Evolutionary conservation across 2,329 filamentous ascomycete species (phyloP), one percentile per base, ranked within the genome.

Genomic region (Calonectria pauciramosa): DNA sequence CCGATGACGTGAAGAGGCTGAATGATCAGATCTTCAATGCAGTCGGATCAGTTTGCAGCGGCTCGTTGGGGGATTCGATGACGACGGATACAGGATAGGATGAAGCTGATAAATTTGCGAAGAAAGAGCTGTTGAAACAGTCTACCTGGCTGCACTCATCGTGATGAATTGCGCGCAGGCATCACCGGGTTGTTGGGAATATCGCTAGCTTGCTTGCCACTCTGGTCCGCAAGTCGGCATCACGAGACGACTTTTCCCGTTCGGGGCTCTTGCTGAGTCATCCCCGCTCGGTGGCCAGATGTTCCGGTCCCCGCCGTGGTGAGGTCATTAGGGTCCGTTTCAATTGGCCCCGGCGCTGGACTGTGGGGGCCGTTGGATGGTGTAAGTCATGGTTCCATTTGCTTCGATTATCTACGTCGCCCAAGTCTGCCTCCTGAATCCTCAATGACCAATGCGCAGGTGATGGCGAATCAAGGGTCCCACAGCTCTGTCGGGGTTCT

Each of bases 181-280:
- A 78, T 76, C 77, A 76, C 75, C 73, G 68, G 72, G 60, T 69
- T 75, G 72, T 76, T 68, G 67, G 72, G 70, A 68, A 70, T 80
- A 70, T 76, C 68, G 78, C 75, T 73, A 75, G 75, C 80, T 80
- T 81, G 76, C 80, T 82, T 81, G 80, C 80, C 80, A 81, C 80
- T 76, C 68, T 76, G 71, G 70, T 81, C 78, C 80, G 80, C 76
- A 75, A 63, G 75, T 81, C 80, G 80, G 80, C 79, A 81, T 80
- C 80, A 78, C 79, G 73, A 78, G 76, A 76, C 70, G 77, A 75
- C 74, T 80, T 79, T 80, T 81, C 79, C 80, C 71, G 52, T 71
- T 79, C 74, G 65, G 51, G 74, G 68, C 32, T n/a, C 0, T 18
- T 63, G 80, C 80, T 81, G 80, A 81, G 76, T 81, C 80, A 81